phyloP scores from a whole-genome alignment of 75 land plant species.

The Selaginella moellendorffii region DNA sequence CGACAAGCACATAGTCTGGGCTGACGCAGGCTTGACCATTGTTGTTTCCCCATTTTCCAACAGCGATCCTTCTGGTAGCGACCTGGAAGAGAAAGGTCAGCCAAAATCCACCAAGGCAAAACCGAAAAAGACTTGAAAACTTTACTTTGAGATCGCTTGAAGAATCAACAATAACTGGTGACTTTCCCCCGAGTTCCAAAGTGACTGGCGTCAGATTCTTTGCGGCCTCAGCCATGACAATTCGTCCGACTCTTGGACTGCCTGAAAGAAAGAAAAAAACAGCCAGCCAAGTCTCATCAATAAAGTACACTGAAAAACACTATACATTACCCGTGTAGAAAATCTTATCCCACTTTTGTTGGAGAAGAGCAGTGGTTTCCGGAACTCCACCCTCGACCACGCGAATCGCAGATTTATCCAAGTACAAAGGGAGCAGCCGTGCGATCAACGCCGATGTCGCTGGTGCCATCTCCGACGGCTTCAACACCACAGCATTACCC shows the following conservation, averaged over 20 bases:
- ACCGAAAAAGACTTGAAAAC: too few species aligned
- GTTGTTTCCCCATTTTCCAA: conserved; percentile 80
- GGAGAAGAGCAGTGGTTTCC: neutral
- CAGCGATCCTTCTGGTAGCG: conserved; percentile 52
- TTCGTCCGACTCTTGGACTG: neutral
- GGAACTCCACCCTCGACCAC: neutral
- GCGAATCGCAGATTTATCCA: neutral
- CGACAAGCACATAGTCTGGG: conserved; percentile 68
- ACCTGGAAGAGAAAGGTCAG: conserved; percentile 39
- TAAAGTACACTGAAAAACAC: neutral
- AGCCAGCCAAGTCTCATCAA: neutral
- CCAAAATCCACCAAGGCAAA: too few species aligned
- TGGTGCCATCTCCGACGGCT: neutral
- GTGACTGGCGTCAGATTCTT: conserved; percentile 5
- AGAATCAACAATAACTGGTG: conserved; percentile 2
- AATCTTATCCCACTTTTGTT: neutral
- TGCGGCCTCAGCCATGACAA: neutral
- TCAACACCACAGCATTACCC: neutral
- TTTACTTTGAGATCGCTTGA: neutral
- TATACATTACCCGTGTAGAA: neutral
- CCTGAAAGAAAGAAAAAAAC: neutral
- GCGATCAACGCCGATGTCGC: neutral
- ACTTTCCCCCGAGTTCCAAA: conserved; percentile 10
- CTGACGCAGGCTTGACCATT: conserved; percentile 92
- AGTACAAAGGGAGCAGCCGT: neutral